Evolutionary conservation across 352 stramenopile genomes (phyloP).

Genomic region (Phytopythium montanum): DNA sequence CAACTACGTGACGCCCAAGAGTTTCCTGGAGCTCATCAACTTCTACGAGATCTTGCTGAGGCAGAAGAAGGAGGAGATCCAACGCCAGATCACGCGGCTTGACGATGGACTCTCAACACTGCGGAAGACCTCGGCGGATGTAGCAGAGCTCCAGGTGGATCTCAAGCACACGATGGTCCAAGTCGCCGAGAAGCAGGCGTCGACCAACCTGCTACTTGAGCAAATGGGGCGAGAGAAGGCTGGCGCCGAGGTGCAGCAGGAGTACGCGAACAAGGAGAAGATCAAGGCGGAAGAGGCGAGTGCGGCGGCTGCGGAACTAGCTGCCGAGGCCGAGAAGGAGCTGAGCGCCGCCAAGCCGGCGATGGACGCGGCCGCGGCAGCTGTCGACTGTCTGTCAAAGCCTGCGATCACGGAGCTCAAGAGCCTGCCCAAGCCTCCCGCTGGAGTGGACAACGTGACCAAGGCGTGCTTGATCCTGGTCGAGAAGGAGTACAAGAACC

Average conservation of each 20-base stretch:
- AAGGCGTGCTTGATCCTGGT: conserved; percentile 96
- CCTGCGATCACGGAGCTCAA: conserved; percentile 97
- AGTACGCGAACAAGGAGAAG: conserved; percentile 94
- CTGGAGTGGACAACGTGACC: conserved; percentile 95
- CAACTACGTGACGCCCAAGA: conserved; percentile 99
- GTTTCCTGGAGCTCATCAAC: conserved; percentile 96
- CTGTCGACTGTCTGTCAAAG: conserved; percentile 97
- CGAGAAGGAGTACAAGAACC: conserved; percentile 98
- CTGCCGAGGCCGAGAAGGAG: conserved; percentile 93
- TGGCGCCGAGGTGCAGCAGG: conserved; percentile 91
- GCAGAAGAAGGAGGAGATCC: conserved; percentile 94
- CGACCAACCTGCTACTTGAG: conserved; percentile 92
- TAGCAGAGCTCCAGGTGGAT: conserved; percentile 94
- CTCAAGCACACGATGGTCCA: conserved; percentile 95
- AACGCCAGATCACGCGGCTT: conserved; percentile 94
- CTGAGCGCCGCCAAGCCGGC: conserved; percentile 94
- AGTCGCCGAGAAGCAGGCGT: conserved; percentile 95
- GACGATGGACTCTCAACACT: conserved; percentile 96
- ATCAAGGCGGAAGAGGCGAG: conserved; percentile 91
- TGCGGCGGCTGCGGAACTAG: conserved; percentile 90
- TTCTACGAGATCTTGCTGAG: conserved; percentile 98
- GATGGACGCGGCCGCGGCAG: conserved; percentile 94
- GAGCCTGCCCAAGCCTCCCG: conserved; percentile 93
- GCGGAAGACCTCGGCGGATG: conserved; percentile 94
- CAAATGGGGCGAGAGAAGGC: conserved; percentile 94